phyloP scores from a whole-genome alignment of 2,329 filamentous ascomycete species.

The Diaporthe sp. region DNA sequence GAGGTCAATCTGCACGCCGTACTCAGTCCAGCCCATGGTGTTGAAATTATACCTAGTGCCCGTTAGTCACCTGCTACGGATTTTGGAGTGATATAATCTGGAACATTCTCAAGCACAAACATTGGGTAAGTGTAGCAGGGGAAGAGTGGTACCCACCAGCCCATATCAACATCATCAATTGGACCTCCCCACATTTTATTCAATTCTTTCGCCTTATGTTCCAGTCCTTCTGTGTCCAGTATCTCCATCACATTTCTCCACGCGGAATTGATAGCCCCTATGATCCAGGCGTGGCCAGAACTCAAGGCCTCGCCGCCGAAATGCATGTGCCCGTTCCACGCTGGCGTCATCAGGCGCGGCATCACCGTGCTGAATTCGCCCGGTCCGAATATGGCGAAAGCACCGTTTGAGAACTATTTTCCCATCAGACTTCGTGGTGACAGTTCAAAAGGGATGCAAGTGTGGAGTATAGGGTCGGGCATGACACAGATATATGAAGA shows the following conservation, averaged over 20 bases:
- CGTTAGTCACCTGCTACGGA: no score
- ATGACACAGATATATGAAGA: not conserved
- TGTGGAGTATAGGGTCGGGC: not conserved
- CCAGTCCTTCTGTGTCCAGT: constrained; percentile 42
- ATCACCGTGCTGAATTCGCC: constrained; percentile 45
- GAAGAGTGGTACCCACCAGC: constrained; percentile 33
- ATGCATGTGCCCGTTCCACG: constrained; percentile 45
- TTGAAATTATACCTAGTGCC: constrained; percentile 38
- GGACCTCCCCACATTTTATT: constrained; percentile 42
- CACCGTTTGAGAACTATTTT: constrained; percentile 43
- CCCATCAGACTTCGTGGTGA: not conserved
- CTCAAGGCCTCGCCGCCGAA: constrained; percentile 48
- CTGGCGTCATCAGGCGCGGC: constrained; percentile 46
- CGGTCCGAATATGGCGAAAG: constrained; percentile 47
- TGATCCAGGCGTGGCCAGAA: constrained; percentile 47
- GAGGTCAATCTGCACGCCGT: not conserved
- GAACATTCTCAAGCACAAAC: no score
- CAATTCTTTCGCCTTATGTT: constrained; percentile 44
- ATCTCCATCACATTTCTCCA: constrained; percentile 45
- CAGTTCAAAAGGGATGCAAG: not conserved
- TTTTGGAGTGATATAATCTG: rapidly evolving
- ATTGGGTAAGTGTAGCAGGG: no score
- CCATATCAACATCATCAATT: constrained; percentile 46
- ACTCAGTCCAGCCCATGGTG: not conserved
- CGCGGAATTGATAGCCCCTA: constrained; percentile 47